Percentiles rank a stretch among this genome's conserved stretches.
These are phyloP conservation scores for Nyctanthes arbortristis DNA, from an alignment of 257 asterid genomes.

Conservation along the genomic window DNA sequence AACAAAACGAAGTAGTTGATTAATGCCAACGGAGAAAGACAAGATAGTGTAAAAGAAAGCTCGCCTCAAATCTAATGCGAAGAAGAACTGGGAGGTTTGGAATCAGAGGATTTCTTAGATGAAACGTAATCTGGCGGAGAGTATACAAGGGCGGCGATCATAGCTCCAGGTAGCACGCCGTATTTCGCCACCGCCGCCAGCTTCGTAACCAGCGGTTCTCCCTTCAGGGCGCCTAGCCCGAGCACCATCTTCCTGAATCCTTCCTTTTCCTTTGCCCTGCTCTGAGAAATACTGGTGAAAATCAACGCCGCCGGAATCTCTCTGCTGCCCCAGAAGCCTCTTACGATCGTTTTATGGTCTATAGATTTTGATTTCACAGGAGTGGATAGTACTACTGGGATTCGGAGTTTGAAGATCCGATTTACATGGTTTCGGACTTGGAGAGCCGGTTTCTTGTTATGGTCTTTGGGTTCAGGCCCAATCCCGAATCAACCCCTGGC, in stretches of 20 bases:
- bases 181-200: conserved; percentile 48
- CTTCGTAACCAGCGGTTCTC: conserved; percentile 58
- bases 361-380: background rate
- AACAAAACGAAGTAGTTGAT: background rate
- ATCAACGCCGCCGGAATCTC: background rate
- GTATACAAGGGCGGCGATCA: conserved; percentile 48
- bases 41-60: background rate
- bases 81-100: conserved; percentile 10
- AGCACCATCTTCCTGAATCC: conserved; percentile 33
- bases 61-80: conserved; percentile 17
- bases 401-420: no score
- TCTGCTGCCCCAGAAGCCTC: background rate
- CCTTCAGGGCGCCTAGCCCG: conserved; percentile 44
- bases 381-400: no score
- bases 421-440: background rate
- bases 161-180: conserved; percentile 56
- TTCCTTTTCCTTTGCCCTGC: background rate
- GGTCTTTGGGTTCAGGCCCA: background rate
- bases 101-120: conserved; percentile 27
- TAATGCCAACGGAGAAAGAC: background rate
- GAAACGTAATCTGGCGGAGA: conserved; percentile 49
- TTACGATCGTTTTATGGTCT: background rate
- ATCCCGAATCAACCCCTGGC: background rate
- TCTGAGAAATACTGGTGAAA: background rate
- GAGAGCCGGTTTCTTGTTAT: background rate